These are phyloP conservation scores for Margaritispora aquatica DNA, from an alignment of 495 filamentous ascomycete genomes.

Conservation along the genomic window DNA sequence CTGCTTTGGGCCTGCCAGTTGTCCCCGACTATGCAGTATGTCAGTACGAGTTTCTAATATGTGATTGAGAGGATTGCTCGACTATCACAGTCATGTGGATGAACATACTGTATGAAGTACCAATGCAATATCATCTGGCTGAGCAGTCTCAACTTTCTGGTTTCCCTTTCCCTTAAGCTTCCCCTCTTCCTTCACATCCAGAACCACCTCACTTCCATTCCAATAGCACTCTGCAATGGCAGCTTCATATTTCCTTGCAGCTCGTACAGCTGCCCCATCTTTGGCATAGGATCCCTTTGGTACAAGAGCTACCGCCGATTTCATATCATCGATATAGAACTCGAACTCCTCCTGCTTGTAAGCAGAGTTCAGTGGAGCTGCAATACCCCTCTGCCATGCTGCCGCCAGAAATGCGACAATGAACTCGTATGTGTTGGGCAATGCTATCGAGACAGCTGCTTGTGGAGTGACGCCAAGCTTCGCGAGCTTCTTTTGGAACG, in stretches of 20 bases:
- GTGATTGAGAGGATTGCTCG: neutral
- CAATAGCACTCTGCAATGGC: constrained; percentile 79
- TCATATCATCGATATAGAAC: constrained; percentile 83
- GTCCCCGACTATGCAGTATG: constrained; percentile 45
- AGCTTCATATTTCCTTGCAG: constrained; percentile 66
- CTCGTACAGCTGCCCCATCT: constrained; percentile 61
- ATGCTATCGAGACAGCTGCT: constrained; percentile 67
- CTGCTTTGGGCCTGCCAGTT: constrained; percentile 77
- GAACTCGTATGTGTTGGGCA: constrained; percentile 76
- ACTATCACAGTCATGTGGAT: neutral
- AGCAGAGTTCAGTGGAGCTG: constrained; percentile 73
- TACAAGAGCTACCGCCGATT: constrained; percentile 65
- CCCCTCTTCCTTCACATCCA: constrained; percentile 68
- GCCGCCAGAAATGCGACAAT: constrained; percentile 74
- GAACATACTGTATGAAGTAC: constrained; percentile 47
- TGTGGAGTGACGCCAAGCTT: constrained; percentile 56
- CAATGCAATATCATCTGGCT: constrained; percentile 60
- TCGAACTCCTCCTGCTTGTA: constrained; percentile 87
- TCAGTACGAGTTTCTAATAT: neutral
- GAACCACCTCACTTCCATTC: constrained; percentile 57
- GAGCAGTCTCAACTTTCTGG: constrained; percentile 45
- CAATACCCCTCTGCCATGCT: constrained; percentile 70
- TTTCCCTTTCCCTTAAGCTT: constrained; percentile 49
- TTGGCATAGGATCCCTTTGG: constrained; percentile 57
- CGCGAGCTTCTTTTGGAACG: constrained; percentile 68